Base-by-base conservation (phyloP, 345 rosid genomes). In the Aquilaria sinensis region DNA sequence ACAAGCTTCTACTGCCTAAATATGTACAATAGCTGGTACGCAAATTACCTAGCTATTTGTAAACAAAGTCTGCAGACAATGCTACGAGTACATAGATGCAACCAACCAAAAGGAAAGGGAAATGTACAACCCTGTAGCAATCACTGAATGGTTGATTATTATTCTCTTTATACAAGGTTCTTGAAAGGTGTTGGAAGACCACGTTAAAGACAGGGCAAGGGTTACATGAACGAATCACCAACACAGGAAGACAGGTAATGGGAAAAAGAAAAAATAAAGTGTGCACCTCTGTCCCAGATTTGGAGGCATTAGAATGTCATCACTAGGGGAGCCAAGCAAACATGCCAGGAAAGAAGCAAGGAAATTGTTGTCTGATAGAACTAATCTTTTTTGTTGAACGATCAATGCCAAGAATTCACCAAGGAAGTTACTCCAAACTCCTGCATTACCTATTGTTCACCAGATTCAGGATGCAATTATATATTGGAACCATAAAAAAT, bases 271-370 rank as follows among this genome's bases (percentile, higher is more conserved):
- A 6, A 46, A 51, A 43, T 13, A 48, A 63, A n/a, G 33, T 3
- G 53, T 50, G 65, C 82, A 94, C 99, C 96, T 81, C 45, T 78
- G 79, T 73, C 77, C 96, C 61, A 81, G 70, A 75, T 77, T 81
- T 57, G 45, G 78, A 48, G 96, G 96, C 68, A 85, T 94, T 67
- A 79, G 71, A 68, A 90, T 76, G 75, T 77, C 77, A 70, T 65
- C 51, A 60, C 68, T 46, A 45, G 81, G 64, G 41, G 87, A 85
- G 59, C 95, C 75, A 48, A 94, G 90, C 81, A 85, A 74, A 46
- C 87, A 75, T 31, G 89, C 75, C 86, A 94, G 68, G 70, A 85
- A 81, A n/a, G 97, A 80, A 58, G 96, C 67, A 45, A 94, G 84
- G 68, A 78, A 94, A 12, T 77, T 77, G 62, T 70, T 82, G 80